Evolutionary conservation across 306 rosid species (phyloP).

Genomic region (Medicago truncatula): MtrunA17r5.0-ANR NC_053048.1:44347501-44348000

Average conservation of each 20-base stretch:
- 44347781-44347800: conserved; percentile 60
- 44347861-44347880: conserved; percentile 59
- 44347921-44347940: conserved; percentile 47
- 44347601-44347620: neutral
- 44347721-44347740: conserved; percentile 75
- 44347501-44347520: conserved; percentile 4
- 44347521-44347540: neutral
- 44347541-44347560: conserved; percentile 3
- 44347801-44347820: conserved; percentile 45
- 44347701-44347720: conserved; percentile 58
- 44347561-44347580: neutral
- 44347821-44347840: conserved; percentile 55
- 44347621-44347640: conserved; percentile 15
- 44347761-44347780: conserved; percentile 52
- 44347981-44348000: conserved; percentile 54
- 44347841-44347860: conserved; percentile 61
- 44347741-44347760: conserved; percentile 63
- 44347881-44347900: conserved; percentile 48
- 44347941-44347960: conserved; percentile 64
- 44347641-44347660: conserved; percentile 35
- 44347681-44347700: conserved; percentile 50
- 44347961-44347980: conserved; percentile 53
- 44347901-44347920: conserved; percentile 38
- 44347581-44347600: conserved; percentile 4
- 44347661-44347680: conserved; percentile 36